Base-by-base conservation (phyloP, 768 basidiomycete species). In the Leccinum broughii region DNA sequence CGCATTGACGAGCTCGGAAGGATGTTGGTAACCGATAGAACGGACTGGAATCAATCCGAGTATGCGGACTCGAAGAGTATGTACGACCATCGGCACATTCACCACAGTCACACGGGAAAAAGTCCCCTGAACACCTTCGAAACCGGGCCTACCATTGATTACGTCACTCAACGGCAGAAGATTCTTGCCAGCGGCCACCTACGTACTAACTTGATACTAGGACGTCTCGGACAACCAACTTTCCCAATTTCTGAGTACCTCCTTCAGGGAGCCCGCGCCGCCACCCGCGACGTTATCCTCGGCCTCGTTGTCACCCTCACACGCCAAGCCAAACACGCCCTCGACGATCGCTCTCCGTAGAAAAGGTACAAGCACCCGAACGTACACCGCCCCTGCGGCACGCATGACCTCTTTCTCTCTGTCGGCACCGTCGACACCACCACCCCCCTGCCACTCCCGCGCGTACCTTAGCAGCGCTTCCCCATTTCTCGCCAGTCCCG, bases 341-440 rank as follows among this genome's bases (percentile, higher is more conserved):
- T 91, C 86, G 22, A 84, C 80, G 51, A 93, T 68, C 5, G 88
- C 93, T 22, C 86, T 78, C 66, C 81, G 75, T 64, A 90, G 67
- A 69, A 89, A 95, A 13, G 89, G 87, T n/a, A 87, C 81, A 51
- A 93, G 76, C 15, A 87, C 78, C 15, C 75, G 74, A 52, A 83
- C 80, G 63, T 86, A 93, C 24, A 85, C 85, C 50, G 78, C 71
- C 6, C 85, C 86, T 9, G 77, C 80, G 0, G 83, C 83, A 24
- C 78, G 69, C 24, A 84, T 69, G 4, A 85, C 74, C 39, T 69
- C 67, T 32, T 68, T 63, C 48, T 70, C 76, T 60, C 53, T 64
- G n/a, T 46, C 44, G 20, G 11, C 44, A 20, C 44, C 44, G 44
- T 46, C 44, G 20, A 46, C 44, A 46, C 44, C 15, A 54, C 62